Base-by-base conservation (phyloP, 2,329 filamentous ascomycete species). In the Tothia fuscella region DNA sequence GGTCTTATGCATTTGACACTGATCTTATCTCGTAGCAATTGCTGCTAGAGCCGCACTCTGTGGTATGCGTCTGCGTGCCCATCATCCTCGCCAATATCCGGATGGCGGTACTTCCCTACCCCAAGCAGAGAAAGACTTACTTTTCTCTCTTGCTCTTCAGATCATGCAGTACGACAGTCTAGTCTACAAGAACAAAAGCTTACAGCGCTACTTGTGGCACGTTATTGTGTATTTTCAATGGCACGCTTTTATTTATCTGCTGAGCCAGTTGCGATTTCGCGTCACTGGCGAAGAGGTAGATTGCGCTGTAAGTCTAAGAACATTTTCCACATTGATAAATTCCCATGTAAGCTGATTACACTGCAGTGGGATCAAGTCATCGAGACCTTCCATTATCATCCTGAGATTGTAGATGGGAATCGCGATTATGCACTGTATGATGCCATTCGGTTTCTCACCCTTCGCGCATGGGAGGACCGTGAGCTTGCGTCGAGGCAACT, bases 191-290 rank as follows among this genome's bases (percentile, higher is more conserved):
- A 64, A 60, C 22, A 53, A 56, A 21, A 54, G 55, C 17, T 53
- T 65, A 40, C 56, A 59, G 26, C 55, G 57, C n/a, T 70, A 62
- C 44, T 49, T 56, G 20, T 70, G 67, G 66, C 64, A 69, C 48
- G 55, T 63, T 39, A 58, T 67, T 20, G 54, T 60, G 21, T 61
- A 68, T 29, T 73, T 71, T 50, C 62, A 64, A 16, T 73, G 68
- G 68, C 68, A 72, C 41, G 61, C 67, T 7, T 61, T 70, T 33
- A 64, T 72, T n/a, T 66, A 68, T 49, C 57, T 73, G 34, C 52
- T 73, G 25, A 61, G 56, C 42, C 62, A 65, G 24, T 52, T 67
- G 12, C 52, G 58, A 10, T 53, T 58, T 24, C 58, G 60, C 35
- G 50, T 56, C 1, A 12, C 47, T 33, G 42, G 52, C 33, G 9